phyloP scores from a whole-genome alignment of 306 rosid species.

The Abrus precatorius region DNA sequence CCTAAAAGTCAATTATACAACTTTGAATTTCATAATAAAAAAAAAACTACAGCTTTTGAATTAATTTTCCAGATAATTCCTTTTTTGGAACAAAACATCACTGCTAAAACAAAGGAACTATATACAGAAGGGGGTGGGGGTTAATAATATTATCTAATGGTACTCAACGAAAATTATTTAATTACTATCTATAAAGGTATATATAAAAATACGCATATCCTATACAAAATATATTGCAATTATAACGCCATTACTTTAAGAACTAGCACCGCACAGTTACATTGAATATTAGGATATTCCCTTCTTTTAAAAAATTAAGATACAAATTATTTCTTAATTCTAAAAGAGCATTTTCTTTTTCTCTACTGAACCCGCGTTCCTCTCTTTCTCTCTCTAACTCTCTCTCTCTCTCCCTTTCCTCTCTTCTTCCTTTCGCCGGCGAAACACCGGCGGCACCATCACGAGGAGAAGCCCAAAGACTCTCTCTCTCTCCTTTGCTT shows the following conservation, averaged over 20 bases:
- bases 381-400: constrained; percentile 28
- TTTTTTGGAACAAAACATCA: not conserved
- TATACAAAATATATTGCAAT: not conserved
- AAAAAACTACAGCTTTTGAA: no score
- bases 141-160: not conserved
- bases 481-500: not conserved
- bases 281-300: constrained; percentile 7
- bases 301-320: not conserved
- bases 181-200: no score
- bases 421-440: constrained; percentile 38
- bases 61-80: no score
- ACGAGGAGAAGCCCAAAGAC: not conserved
- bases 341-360: constrained; percentile 33
- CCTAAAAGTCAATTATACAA: not conserved
- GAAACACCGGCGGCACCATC: constrained; percentile 30
- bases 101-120: not conserved
- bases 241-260: not conserved
- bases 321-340: constrained; percentile 40
- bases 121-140: no score
- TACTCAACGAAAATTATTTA: not conserved
- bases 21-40: no score
- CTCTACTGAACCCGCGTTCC: constrained; percentile 52
- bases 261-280: not conserved
- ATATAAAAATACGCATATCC: not conserved
- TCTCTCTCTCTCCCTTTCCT: not conserved